A percentile compares a stretch with the other conserved stretches of the same genome.
These are phyloP conservation scores for Fusarium concolor DNA, from an alignment of 2,329 filamentous ascomycete genomes.

Conservation along the genomic window DNA sequence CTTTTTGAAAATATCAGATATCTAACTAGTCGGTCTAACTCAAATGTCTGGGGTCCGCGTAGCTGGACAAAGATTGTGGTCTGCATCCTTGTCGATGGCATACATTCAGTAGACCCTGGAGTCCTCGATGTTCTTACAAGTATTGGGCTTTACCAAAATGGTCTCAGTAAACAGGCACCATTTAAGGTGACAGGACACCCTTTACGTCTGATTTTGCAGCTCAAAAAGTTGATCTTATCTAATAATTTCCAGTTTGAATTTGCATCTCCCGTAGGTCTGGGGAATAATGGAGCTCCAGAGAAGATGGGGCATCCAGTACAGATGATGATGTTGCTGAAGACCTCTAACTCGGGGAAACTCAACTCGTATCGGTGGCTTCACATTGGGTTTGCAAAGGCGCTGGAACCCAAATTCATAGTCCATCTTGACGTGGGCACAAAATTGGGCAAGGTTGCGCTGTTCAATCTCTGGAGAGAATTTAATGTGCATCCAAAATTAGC, in stretches of 20 bases:
- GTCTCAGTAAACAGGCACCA: slow-evolving; percentile 84
- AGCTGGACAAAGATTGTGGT: too few relatives aligned
- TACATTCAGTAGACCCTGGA: too few relatives aligned
- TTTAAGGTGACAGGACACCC: background rate
- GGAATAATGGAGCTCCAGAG: too few relatives aligned
- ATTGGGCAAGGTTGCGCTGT: rapidly evolving
- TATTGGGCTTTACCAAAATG: slow-evolving; percentile 94
- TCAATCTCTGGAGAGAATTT: slow-evolving; percentile 1
- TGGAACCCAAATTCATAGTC: background rate
- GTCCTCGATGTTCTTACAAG: slow-evolving; percentile 91
- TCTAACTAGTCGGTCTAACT: too few relatives aligned
- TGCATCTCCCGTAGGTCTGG: background rate
- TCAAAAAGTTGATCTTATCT: too few relatives aligned
- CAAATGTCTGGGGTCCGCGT: too few relatives aligned
- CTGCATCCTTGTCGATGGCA: too few relatives aligned
- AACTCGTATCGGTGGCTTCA: slow-evolving; percentile 13
- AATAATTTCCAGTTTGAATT: background rate
- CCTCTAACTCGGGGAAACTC: background rate
- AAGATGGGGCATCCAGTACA: background rate
- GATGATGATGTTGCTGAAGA: background rate
- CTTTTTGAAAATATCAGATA: too few relatives aligned
- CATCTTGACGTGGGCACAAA: background rate
- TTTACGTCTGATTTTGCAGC: background rate
- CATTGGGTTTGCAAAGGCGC: background rate
- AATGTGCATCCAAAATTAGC: background rate